Evolutionary conservation across 2,329 filamentous ascomycete species (phyloP), one percentile per base, ranked within the genome.

Genomic region (Aureobasidium sp.): DNA sequence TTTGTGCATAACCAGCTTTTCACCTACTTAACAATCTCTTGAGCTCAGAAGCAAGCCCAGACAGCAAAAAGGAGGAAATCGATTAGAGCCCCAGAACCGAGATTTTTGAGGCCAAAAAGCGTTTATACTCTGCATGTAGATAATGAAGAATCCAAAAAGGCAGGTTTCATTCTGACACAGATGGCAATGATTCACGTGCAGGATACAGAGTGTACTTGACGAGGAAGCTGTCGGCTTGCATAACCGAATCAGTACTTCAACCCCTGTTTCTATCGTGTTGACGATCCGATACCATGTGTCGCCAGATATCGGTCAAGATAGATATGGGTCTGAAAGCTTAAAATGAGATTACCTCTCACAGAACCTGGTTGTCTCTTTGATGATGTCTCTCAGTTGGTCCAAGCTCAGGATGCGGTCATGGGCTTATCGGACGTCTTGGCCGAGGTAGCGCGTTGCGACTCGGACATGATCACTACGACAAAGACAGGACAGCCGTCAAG

Each of bases 1-100:
- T 52, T 42, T 55, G 52, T 55, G 42, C 52, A 55, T 55, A 55
- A 26, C 29, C 27, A 42, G 23, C 39, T 55, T 55, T 20, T 32
- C 17, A 41, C 37, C 34, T n/a, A 42, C 37, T 5, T 8, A 42
- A 9, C 3, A 39, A 37, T 5, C 36, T 42, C 36, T 42, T 27
- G 23, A 42, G 52, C 52, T 26, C 52, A 20, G 37, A 55, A 20
- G 15, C 26, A 52, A 26, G 20, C 34, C n/a, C 34, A 26, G 4
- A 5, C 20, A 37, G 17, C 20, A 37, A 52, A n/a, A 42, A 20
- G 37, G 17, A 17, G 32, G 37, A 32, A 23, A 32, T 2, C 27
- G 15, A 32, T 15, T 26, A 27, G 26, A 52, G 34, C 5, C 50
- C 36, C 6, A 39, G 15, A 20, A 13, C 1, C 17, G 36, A 41